A percentile compares a stretch with the other conserved stretches of the same genome.
Evolutionary conservation across 106 monocot species (phyloP).

Genomic region (Dendrobium nobile): DNA sequence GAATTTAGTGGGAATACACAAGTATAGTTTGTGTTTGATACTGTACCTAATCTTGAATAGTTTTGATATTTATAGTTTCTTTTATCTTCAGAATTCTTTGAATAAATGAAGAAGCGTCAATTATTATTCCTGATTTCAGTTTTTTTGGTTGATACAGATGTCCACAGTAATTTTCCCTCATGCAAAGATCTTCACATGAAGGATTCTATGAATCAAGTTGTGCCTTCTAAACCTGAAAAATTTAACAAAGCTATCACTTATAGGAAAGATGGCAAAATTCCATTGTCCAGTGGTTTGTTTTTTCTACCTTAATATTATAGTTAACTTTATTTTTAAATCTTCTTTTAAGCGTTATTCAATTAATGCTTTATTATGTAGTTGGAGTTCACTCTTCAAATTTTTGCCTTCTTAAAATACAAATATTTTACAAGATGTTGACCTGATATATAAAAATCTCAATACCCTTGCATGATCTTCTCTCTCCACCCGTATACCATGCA

Average conservation of each 20-base stretch:
- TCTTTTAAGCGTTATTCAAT: background rate
- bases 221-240: background rate
- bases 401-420: background rate
- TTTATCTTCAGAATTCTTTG: background rate
- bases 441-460: no score
- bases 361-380: background rate
- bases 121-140: background rate
- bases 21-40: background rate
- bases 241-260: background rate
- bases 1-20: no score
- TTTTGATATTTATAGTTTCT: background rate
- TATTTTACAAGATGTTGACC: background rate
- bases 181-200: background rate
- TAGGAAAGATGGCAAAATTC: background rate
- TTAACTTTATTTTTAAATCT: background rate
- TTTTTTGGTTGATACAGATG: conserved; percentile 1
- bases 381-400: background rate
- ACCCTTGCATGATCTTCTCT: no score
- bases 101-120: background rate
- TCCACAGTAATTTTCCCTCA: background rate
- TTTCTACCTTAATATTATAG: background rate
- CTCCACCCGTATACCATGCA: no score
- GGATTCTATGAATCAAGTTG: background rate
- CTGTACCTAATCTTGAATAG: background rate
- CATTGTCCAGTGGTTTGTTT: background rate